These are phyloP conservation scores for Mycena rebaudengoi DNA, from an alignment of 768 basidiomycete species.

Conservation along the genomic window DNA sequence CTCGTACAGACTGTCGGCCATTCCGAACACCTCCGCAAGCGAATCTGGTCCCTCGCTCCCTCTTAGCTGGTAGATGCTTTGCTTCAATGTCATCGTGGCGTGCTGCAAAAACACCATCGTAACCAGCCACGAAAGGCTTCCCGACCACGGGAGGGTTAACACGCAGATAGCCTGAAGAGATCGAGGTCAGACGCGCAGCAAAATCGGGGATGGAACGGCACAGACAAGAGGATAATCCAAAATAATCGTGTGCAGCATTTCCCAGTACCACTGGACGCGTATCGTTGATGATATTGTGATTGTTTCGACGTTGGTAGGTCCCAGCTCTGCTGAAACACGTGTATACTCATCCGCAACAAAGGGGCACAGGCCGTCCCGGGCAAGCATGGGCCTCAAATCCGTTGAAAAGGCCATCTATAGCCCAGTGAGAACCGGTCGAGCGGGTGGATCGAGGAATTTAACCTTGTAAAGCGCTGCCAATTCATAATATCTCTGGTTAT, in stretches of 20 bases:
- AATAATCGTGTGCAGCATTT: conserved; percentile 29
- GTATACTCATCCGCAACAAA: conserved; percentile 31
- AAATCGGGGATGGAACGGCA: neutral
- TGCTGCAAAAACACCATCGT: conserved; percentile 39
- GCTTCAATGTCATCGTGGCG: conserved; percentile 16
- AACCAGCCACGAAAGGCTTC: conserved; percentile 35
- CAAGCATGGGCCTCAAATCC: conserved; percentile 32
- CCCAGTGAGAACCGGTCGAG: too few species aligned
- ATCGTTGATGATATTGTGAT: neutral
- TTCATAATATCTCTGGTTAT: conserved; percentile 32
- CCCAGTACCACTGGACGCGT: conserved; percentile 40
- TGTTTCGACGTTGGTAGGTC: conserved; percentile 19
- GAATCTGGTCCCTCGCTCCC: neutral
- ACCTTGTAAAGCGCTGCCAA: conserved; percentile 39
- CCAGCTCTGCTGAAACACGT: conserved; percentile 28
- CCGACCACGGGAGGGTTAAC: conserved; percentile 25
- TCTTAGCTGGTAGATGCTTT: conserved; percentile 17
- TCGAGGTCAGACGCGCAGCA: neutral
- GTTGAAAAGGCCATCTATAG: conserved; percentile 35
- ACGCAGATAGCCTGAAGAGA: conserved; percentile 31
- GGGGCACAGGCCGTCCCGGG: conserved; percentile 24
- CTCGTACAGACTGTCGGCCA: conserved; percentile 17
- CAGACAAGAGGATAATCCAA: conserved; percentile 36
- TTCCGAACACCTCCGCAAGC: conserved; percentile 2
- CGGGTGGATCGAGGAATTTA: too few species aligned